Conservation (phyloP, 257 asterid species). For the Voacanga thouarsii region DNA sequence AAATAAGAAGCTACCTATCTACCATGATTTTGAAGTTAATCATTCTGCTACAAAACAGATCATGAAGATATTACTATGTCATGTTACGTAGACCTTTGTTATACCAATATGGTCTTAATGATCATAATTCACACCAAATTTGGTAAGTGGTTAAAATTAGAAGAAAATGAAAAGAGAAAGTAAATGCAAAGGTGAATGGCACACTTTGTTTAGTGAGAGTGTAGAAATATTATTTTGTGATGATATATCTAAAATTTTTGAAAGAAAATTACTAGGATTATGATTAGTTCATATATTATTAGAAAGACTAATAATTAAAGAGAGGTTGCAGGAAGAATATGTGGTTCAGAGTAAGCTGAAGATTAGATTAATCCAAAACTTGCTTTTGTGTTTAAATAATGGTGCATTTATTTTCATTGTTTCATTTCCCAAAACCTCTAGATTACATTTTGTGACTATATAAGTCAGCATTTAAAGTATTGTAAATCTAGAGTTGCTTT, state of each 20-base stretch:
- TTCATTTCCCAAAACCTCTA: too few relatives aligned
- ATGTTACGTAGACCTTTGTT: not conserved
- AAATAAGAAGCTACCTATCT: not conserved
- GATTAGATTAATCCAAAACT: constrained; percentile 40
- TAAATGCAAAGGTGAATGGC: not conserved
- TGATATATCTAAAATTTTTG: too few relatives aligned
- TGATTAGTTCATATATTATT: too few relatives aligned
- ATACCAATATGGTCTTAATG: too few relatives aligned
- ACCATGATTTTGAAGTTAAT: not conserved
- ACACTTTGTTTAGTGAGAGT: not conserved
- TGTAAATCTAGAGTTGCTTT: too few relatives aligned
- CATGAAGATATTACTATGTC: not conserved
- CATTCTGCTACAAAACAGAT: too few relatives aligned
- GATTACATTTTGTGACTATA: not conserved
- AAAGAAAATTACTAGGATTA: too few relatives aligned
- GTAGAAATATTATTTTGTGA: not conserved
- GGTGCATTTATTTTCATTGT: not conserved
- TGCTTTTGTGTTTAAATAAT: constrained; percentile 7
- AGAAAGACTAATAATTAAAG: too few relatives aligned
- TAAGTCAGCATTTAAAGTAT: too few relatives aligned
- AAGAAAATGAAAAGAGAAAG: not conserved
- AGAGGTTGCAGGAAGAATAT: constrained; percentile 65
- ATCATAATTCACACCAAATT: too few relatives aligned
- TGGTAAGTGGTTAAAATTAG: not conserved
- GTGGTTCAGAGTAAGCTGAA: constrained; percentile 58